Evolutionary conservation across 352 stramenopile genomes (phyloP), one percentile per base, ranked within the genome.

Genomic region (Pythium utonaiense): DNA sequence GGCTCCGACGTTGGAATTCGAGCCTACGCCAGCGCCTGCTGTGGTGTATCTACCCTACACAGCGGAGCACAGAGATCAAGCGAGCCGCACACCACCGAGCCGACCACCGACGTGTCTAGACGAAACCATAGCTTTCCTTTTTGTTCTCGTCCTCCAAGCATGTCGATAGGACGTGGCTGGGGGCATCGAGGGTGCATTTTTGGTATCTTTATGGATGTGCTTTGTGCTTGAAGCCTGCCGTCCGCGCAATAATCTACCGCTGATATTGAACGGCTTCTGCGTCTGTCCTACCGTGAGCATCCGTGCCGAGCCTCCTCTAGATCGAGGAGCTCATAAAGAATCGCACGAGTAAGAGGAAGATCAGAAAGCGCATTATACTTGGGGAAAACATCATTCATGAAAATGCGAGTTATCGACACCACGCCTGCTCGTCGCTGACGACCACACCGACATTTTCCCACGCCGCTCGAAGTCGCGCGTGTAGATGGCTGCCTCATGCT

Each of bases 131-230:
- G 48, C 27, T 54, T 54, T 41, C 27, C 31, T 41, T 38, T 54
- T 54, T 56, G 28, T 56, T 56, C 53, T 53, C 38, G 40, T 53
- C 28, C 25, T n/a, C 38, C 21, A 38, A 36, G 28, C 16, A 10
- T 6, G 28, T 31, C 22, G 28, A 34, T 47, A 47, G 40, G 45
- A 53, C 28, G 45, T 24, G 14, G 8, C 24, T 21, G 13, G 28
- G 6, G 45, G 12, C 13, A 12, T 53, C 28, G 24, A 31, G 40
- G 40, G 52, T 57, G 57, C 36, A 49, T 66, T 66, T 66, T 66
- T 66, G 60, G 60, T 66, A 66, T 61, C 44, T 62, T 66, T 61
- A 66, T 66, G 60, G 52, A 53, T 52, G 44, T 21, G 38, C 48
- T 55, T 34, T 45, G 7, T 10, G 44, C 14, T 13, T 45, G 30